Evolutionary conservation across 2,329 filamentous ascomycete genomes (phyloP), one percentile per base, ranked within the genome.

Genomic region (Hysterium pulicare): DNA sequence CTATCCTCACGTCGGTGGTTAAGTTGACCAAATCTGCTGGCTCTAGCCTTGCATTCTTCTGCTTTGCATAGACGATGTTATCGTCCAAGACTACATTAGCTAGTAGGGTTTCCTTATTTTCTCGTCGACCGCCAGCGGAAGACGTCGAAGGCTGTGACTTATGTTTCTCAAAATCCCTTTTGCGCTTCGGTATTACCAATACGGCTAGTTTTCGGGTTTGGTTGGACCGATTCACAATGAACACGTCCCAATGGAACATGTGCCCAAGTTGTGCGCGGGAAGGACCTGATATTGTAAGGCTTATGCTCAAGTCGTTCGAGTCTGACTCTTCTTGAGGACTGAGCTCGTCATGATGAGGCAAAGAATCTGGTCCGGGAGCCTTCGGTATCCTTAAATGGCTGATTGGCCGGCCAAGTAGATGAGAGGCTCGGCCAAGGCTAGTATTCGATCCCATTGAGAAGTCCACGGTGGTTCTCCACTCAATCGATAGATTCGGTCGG

Each of bases 1-100:
- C 87, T 22, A 90, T 78, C 23, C 85, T 75, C 19, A 84, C 79
- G 62, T 90, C 86, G 3, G 86, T 83, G 44, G 82, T 89, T 38
- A 90, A 70, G 55, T 84, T 89, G n/a, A 89, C 72, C 23, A 90
- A 68, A 50, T 89, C 84, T 2, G 82, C 77, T 8, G 75, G 70
- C 44, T 87, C 84, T 20, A 82, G 70, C 20, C 76, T 70, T 15
- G 81, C 80, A 58, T 76, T 81, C 59, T 79, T 80, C 60, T 88
- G 85, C 71, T 85, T 79, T 15, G 82, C 83, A 58, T 87, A 82
- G 26, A 89, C 72, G 22, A 86, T 73, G 43, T 82, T 84, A 47
- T 87, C 84, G 53, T 90, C 86, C 4, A 87, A 67, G 20, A 88
- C 78, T 1, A 84, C 84, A 50, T 84, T 81, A 5, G 84, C 83